These are phyloP conservation scores for Neospora caninum DNA, from an alignment of 169 alveolate species.

Conservation along the genomic window DNA sequence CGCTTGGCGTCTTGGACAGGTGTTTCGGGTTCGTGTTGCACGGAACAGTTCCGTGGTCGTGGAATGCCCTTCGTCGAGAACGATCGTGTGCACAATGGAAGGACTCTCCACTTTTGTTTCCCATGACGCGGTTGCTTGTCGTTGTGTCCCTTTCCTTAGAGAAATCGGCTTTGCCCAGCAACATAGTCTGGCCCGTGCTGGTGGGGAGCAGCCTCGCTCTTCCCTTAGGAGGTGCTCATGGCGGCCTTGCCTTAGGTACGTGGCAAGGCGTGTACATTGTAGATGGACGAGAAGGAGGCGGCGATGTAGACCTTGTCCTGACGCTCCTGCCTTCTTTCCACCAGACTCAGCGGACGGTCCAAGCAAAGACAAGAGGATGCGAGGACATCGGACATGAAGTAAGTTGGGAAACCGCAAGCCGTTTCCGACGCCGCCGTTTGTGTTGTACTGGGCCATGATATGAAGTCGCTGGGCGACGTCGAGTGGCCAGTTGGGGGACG, in stretches of 20 bases:
- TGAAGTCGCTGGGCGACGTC: too few species aligned
- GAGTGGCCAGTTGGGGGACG: too few species aligned
- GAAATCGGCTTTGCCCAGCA: not conserved
- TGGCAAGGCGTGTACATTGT: conserved; percentile 5
- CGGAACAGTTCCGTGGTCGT: too few species aligned
- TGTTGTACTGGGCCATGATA: too few species aligned
- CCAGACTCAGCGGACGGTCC: not conserved
- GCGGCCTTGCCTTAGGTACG: not conserved
- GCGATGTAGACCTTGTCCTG: not conserved
- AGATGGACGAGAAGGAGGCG: conserved; percentile 9
- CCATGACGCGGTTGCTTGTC: not conserved
- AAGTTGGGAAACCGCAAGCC: not conserved
- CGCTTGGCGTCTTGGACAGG: too few species aligned
- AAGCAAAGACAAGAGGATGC: conserved; percentile 15
- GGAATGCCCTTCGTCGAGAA: too few species aligned
- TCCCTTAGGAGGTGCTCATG: not conserved
- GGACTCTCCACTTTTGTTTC: not conserved
- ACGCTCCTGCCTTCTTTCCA: not conserved
- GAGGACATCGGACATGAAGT: not conserved
- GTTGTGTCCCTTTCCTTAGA: not conserved
- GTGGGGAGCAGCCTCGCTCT: not conserved
- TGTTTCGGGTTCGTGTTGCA: too few species aligned
- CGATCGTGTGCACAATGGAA: too few species aligned
- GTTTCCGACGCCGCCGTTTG: too few species aligned
- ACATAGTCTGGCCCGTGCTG: not conserved